Evolutionary conservation across 1,284 basidiomycete genomes (phyloP).

Genomic region (Microbotryum saponariae): DNA sequence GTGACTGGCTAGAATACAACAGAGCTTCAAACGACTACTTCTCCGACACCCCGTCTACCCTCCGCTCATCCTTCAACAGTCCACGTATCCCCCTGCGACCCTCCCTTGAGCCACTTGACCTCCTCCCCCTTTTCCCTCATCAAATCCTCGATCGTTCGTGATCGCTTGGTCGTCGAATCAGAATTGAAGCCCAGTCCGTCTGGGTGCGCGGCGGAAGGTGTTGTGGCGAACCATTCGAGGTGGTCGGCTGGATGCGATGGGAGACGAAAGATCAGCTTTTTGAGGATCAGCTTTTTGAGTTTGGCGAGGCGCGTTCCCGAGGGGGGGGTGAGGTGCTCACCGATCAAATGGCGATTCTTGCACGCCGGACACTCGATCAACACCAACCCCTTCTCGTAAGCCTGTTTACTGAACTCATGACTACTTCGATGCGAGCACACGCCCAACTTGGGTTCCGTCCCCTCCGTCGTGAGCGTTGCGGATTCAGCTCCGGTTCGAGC

Average conservation of each 20-base stretch:
- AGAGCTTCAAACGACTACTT: not conserved
- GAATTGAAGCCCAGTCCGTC: constrained; percentile 20
- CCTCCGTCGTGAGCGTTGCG: too few relatives aligned
- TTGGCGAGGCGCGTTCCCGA: not conserved
- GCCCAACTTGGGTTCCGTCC: not conserved
- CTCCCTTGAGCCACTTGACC: constrained; percentile 44
- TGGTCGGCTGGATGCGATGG: constrained; percentile 64
- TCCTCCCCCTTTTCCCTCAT: constrained; percentile 66
- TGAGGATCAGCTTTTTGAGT: not conserved
- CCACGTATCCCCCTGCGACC: constrained; percentile 8
- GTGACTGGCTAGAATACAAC: not conserved
- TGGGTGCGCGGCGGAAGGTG: constrained; percentile 21
- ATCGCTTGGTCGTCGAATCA: constrained; percentile 10
- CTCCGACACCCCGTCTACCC: not conserved
- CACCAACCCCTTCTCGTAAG: constrained; percentile 83
- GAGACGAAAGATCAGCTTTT: not conserved
- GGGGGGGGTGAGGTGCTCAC: constrained; percentile 10
- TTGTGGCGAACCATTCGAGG: constrained; percentile 82
- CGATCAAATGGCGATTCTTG: constrained; percentile 61
- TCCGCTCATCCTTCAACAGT: constrained; percentile 4
- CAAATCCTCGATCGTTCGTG: constrained; percentile 68
- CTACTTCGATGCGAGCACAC: constrained; percentile 74
- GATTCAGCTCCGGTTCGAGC: not conserved
- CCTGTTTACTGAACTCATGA: constrained; percentile 75
- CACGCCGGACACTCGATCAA: constrained; percentile 87